Conservation (phyloP, 1,284 basidiomycete species). For the Phylloporus gajari region DNA sequence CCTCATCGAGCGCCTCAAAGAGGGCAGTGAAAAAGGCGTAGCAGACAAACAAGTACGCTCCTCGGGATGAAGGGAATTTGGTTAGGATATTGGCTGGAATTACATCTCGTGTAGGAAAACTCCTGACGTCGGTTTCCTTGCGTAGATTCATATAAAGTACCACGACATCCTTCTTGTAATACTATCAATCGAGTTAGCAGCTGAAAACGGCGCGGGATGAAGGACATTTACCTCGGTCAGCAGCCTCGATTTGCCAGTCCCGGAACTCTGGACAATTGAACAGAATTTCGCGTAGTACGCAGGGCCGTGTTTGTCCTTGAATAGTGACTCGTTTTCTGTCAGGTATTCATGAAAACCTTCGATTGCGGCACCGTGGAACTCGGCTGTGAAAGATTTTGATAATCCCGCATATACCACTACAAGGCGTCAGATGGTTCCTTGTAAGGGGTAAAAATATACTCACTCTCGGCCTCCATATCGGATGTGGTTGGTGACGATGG, state of each 20-base stretch:
- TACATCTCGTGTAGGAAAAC: constrained; percentile 24
- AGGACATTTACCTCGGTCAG: constrained; percentile 21
- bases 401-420: neutral
- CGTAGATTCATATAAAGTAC: constrained; percentile 35
- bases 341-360: constrained; percentile 32
- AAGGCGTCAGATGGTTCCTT: neutral
- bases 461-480: neutral
- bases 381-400: neutral
- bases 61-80: neutral
- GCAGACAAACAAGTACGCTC: neutral
- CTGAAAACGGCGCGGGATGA: neutral
- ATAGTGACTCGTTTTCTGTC: constrained; percentile 18
- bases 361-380: constrained; percentile 9
- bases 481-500: neutral
- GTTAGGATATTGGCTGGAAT: constrained; percentile 26
- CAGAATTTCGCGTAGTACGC: constrained; percentile 31
- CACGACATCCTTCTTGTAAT: constrained; percentile 19
- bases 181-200: neutral
- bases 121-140: neutral
- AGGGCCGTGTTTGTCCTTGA: neutral
- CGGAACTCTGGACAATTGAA: constrained; percentile 34
- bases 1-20: constrained; percentile 20
- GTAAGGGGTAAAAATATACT: neutral
- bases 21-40: constrained; percentile 23
- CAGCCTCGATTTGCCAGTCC: constrained; percentile 35